phyloP scores from a whole-genome alignment of 495 filamentous ascomycete species.

The Oidiodendron maius region DNA sequence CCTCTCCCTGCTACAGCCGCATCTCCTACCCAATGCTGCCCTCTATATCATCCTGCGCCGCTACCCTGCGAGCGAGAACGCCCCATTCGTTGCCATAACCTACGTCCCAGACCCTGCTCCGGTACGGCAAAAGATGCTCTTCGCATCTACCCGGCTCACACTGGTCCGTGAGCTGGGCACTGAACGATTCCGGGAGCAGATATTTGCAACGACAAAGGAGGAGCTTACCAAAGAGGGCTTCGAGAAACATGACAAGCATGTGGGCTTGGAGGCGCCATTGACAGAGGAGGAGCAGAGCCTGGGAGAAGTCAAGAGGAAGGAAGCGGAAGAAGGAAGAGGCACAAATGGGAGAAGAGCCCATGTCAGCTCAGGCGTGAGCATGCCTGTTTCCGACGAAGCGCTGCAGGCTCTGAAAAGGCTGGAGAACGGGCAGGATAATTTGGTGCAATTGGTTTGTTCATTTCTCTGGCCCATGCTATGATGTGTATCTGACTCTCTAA shows the following conservation, averaged over 20 bases:
- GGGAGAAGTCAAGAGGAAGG: slow-evolving; percentile 69
- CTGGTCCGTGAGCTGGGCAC: slow-evolving; percentile 80
- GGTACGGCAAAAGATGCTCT: slow-evolving; percentile 93
- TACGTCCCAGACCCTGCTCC: slow-evolving; percentile 87
- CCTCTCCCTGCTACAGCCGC: slow-evolving; percentile 47
- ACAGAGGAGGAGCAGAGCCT: slow-evolving; percentile 82
- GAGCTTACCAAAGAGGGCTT: slow-evolving; percentile 71
- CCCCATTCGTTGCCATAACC: slow-evolving; percentile 68
- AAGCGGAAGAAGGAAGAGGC: slow-evolving; percentile 71
- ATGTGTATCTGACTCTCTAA: neutral
- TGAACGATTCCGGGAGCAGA: slow-evolving; percentile 75
- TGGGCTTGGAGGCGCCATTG: slow-evolving; percentile 65
- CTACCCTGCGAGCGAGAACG: slow-evolving; percentile 37
- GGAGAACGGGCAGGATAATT: slow-evolving; percentile 36
- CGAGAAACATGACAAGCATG: slow-evolving; percentile 65
- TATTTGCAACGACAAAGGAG: slow-evolving; percentile 70
- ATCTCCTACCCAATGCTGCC: slow-evolving; percentile 67
- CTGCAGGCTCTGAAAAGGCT: slow-evolving; percentile 58
- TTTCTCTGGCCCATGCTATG: neutral
- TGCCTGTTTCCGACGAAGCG: slow-evolving; percentile 64
- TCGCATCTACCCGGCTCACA: slow-evolving; percentile 81
- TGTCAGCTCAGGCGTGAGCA: slow-evolving; percentile 43
- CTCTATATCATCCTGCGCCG: slow-evolving; percentile 82
- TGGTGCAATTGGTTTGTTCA: slow-evolving; percentile 78
- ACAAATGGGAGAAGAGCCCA: slow-evolving; percentile 57